These are phyloP conservation scores for Crassisporium funariophilum DNA, from an alignment of 768 basidiomycete species.

Conservation along the genomic window DNA sequence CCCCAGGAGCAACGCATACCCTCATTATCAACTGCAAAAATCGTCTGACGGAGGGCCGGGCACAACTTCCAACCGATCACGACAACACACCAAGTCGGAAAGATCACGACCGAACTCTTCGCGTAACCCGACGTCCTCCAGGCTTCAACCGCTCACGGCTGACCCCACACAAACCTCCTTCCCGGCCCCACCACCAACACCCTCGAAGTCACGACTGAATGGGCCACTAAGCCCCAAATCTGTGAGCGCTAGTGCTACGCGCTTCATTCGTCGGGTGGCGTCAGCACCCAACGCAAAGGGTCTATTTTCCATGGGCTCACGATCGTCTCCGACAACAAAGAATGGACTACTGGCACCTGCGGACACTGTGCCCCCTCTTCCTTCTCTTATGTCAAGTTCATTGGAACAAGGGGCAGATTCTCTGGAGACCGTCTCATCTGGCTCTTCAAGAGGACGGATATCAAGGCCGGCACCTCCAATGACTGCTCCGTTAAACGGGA, in stretches of 20 bases:
- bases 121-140: conserved; percentile 24
- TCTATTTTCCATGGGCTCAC: conserved; percentile 68
- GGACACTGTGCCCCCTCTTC: conserved; percentile 58
- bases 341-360: conserved; percentile 80
- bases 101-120: conserved; percentile 21
- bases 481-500: conserved; percentile 39
- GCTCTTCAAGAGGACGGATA: conserved; percentile 61
- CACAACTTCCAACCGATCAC: conserved; percentile 31
- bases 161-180: conserved; percentile 50
- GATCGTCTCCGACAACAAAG: conserved; percentile 61
- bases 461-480: conserved; percentile 43
- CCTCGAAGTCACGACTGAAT: conserved; percentile 48
- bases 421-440: conserved; percentile 77
- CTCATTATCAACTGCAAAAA: conserved; percentile 34
- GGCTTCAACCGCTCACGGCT: conserved; percentile 41
- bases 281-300: conserved; percentile 97
- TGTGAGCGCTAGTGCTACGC: conserved; percentile 74
- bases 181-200: conserved; percentile 35
- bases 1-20: conserved; percentile 30
- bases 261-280: conserved; percentile 93
- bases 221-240: conserved; percentile 67
- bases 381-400: conserved; percentile 47
- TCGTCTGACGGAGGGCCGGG: conserved; percentile 44
- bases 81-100: conserved; percentile 50
- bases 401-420: conserved; percentile 69